These are phyloP conservation scores for Aureobasidium sp. DNA, from an alignment of 2,329 filamentous ascomycete species.

Conservation along the genomic window DNA sequence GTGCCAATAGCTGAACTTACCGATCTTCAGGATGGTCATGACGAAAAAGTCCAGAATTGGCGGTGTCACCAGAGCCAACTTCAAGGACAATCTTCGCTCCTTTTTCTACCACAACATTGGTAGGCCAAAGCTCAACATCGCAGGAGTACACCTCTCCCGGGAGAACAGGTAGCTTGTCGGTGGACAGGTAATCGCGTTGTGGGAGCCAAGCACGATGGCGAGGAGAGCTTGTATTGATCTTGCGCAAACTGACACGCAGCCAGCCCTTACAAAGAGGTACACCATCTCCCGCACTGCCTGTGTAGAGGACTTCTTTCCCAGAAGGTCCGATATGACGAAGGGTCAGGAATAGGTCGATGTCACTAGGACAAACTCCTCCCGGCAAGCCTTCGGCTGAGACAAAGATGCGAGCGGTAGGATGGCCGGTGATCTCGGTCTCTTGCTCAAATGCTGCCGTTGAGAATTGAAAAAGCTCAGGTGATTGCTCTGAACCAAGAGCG, in stretches of 20 bases:
- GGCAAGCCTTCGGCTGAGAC: conserved; percentile 45
- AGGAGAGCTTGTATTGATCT: conserved; percentile 42
- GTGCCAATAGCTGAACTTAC: background rate
- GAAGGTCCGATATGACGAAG: conserved; percentile 47
- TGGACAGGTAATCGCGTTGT: conserved; percentile 49
- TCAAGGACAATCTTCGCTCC: conserved; percentile 2
- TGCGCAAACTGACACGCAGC: conserved; percentile 51
- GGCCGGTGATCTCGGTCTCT: conserved; percentile 64
- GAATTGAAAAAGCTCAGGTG: conserved; percentile 32
- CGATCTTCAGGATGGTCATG: background rate
- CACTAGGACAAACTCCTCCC: conserved; percentile 27
- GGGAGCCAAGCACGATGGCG: conserved; percentile 48
- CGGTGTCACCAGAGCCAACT: background rate
- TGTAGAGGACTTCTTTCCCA: conserved; percentile 53
- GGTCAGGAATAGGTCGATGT: conserved; percentile 56
- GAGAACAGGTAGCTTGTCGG: conserved; percentile 46
- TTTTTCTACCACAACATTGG: conserved; percentile 24
- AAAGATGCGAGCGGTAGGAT: conserved; percentile 57
- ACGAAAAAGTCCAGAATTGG: background rate
- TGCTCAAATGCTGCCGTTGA: conserved; percentile 39
- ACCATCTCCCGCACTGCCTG: conserved; percentile 54
- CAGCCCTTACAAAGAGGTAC: conserved; percentile 56
- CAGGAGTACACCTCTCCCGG: conserved; percentile 49
- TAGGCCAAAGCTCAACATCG: conserved; percentile 57
- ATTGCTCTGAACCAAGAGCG: conserved; percentile 51